Base-by-base conservation (phyloP, 306 rosid genomes). In the Sicyos edulis region DNA sequence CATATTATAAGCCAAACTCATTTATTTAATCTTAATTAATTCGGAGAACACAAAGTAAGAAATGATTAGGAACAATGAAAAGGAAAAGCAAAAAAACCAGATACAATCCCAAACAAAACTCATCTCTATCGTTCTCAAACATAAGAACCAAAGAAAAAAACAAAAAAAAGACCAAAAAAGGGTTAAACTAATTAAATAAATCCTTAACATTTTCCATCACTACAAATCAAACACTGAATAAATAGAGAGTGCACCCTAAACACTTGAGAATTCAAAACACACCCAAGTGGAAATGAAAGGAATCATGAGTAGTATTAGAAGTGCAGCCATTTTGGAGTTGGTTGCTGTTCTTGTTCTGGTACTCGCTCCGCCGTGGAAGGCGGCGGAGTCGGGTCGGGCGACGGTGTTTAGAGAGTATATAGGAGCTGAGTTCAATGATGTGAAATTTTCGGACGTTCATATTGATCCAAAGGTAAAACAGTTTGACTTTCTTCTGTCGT, bases 401-500 rank as follows among this genome's bases (percentile, higher is more conserved):
- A 76, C 80, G 58, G 42, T 89, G 15, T 92, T 92, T 74, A 24
- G 87, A 47, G 96, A 87, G 82, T 88, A 92, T 84, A 92, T 88
- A 10, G 97, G 97, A 66, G 93, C 97, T 0, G 81, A 88, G 40
- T 91, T 84, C 74, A 85, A 83, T 8, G 75, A 82, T 37, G 91
- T 88, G 7, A 85, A 75, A 62, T 86, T 92, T 56, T 78, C 87
- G 0, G 92, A 92, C 50, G 92, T 89, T 16, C 97, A 91, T 0
- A 57, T 92, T 0, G 85, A 88, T 80, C 77, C 90, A 10, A 73
- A 72, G 16, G 91, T 86, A 19, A 54, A 86, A 29, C 58, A 88
- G 54, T 86, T 89, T 78, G 92, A 89, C 77, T 92, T 89, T 91
- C 74, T 92, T 45, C 89, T 88, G 53, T 86, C 97, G 52, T 92